Evolutionary conservation across 208 protist genomes (phyloP).

Genomic region (Porcisia deanei): DNA sequence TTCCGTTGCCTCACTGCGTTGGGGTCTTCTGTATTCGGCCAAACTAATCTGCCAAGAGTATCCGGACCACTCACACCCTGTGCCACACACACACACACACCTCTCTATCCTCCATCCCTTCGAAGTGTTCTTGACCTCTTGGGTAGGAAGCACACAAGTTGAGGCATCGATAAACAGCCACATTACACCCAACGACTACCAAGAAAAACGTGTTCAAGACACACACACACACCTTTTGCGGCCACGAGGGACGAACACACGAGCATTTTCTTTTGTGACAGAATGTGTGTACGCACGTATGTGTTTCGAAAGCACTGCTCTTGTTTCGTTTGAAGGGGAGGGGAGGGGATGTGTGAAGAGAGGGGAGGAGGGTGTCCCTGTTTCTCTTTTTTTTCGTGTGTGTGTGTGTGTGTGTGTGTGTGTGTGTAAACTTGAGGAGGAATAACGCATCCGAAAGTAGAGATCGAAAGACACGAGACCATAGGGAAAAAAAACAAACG

Average conservation of each 20-base stretch:
- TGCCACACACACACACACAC: too few species aligned
- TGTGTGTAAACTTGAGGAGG: too few species aligned
- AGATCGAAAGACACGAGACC: background rate
- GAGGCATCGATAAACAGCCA: background rate
- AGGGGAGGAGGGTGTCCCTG: background rate
- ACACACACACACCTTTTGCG: background rate
- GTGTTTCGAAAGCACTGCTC: background rate
- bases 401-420: background rate
- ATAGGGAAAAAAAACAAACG: background rate
- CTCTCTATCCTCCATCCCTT: too few species aligned
- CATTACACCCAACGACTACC: background rate
- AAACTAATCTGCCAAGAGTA: background rate
- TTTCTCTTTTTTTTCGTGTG: background rate
- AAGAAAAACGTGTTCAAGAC: background rate
- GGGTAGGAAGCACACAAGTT: background rate
- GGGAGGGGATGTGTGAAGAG: background rate
- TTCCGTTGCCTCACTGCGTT: background rate
- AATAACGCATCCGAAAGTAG: background rate
- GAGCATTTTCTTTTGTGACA: background rate
- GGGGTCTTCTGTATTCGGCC: background rate
- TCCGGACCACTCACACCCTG: background rate
- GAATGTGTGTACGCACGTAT: background rate
- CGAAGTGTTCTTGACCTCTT: background rate
- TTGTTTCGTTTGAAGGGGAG: background rate
- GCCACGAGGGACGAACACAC: background rate